Evolutionary conservation across 306 rosid species (phyloP).

Genomic region (Pachyrhizus erosus): DNA sequence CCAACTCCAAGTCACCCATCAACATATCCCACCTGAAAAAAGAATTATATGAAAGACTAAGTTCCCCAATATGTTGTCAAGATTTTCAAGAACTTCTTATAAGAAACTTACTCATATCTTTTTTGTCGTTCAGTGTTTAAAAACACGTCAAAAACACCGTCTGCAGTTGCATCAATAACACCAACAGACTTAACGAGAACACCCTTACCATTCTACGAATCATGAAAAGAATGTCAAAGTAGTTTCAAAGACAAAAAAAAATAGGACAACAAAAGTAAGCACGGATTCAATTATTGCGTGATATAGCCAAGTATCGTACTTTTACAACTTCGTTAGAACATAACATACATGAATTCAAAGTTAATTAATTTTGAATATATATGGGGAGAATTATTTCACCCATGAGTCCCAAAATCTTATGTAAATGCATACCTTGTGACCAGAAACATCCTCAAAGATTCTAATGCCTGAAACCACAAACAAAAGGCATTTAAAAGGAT

Average conservation of each 20-base stretch:
- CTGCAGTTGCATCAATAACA: conserved; percentile 83
- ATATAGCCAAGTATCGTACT: neutral
- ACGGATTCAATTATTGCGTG: neutral
- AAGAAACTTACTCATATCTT: conserved; percentile 86
- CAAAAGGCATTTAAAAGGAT: conserved; percentile 14
- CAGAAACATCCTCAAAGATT: conserved; percentile 84
- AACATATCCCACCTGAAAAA: conserved; percentile 95
- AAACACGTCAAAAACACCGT: conserved; percentile 78
- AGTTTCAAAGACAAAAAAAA: conserved; percentile 17
- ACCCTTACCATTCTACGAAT: conserved; percentile 78
- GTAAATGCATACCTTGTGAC: conserved; percentile 58
- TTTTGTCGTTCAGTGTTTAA: conserved; percentile 68
- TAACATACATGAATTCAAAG: conserved; percentile 19
- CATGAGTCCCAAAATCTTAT: neutral
- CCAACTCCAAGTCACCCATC: conserved; percentile 84
- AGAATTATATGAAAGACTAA: conserved; percentile 31
- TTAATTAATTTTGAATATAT: conserved; percentile 22
- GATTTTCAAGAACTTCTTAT: neutral
- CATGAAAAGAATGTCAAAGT: conserved; percentile 38
- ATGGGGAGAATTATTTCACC: neutral
- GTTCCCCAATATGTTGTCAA: neutral
- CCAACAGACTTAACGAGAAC: conserved; percentile 84
- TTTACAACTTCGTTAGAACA: neutral
- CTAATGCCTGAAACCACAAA: conserved; percentile 80
- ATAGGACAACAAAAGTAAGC: neutral